A percentile compares a stretch with the other conserved stretches of the same genome.
Evolutionary conservation across 257 asterid genomes (phyloP).

Genomic region (Striga asiatica): DNA sequence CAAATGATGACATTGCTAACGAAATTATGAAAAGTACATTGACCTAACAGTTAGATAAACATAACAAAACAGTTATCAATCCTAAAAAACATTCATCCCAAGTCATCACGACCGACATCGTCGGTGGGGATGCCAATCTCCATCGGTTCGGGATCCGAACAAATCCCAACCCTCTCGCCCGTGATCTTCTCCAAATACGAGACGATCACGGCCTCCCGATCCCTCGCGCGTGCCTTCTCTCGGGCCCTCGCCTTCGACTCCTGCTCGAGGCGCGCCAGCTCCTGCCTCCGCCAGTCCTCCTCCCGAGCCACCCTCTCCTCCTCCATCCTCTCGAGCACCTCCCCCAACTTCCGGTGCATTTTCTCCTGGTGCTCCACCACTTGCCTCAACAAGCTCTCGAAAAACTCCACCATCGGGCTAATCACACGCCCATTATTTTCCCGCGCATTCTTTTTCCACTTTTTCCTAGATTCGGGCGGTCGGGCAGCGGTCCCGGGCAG

Average conservation of each 20-base stretch:
- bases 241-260: constrained; percentile 29
- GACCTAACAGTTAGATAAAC: too few relatives aligned
- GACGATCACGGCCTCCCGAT: constrained; percentile 40
- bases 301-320: constrained; percentile 42
- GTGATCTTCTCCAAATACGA: constrained; percentile 50
- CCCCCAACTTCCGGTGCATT: constrained; percentile 32
- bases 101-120: too few relatives aligned
- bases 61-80: too few relatives aligned
- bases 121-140: too few relatives aligned
- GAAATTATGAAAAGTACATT: too few relatives aligned
- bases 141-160: too few relatives aligned
- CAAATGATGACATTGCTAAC: too few relatives aligned
- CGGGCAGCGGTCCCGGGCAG: constrained; percentile 2
- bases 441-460: constrained; percentile 9
- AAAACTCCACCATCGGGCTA: constrained; percentile 25
- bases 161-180: constrained; percentile 29
- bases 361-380: constrained; percentile 47
- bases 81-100: too few relatives aligned
- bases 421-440: background rate
- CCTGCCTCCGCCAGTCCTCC: constrained; percentile 45
- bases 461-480: constrained; percentile 16
- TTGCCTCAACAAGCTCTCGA: constrained; percentile 32
- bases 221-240: constrained; percentile 30
- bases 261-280: constrained; percentile 27
- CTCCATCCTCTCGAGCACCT: constrained; percentile 42